A percentile compares a stretch with the other conserved stretches of the same genome.
Evolutionary conservation across 2,329 filamentous ascomycete genomes (phyloP).

Genomic region (Fusarium acutatum): DNA sequence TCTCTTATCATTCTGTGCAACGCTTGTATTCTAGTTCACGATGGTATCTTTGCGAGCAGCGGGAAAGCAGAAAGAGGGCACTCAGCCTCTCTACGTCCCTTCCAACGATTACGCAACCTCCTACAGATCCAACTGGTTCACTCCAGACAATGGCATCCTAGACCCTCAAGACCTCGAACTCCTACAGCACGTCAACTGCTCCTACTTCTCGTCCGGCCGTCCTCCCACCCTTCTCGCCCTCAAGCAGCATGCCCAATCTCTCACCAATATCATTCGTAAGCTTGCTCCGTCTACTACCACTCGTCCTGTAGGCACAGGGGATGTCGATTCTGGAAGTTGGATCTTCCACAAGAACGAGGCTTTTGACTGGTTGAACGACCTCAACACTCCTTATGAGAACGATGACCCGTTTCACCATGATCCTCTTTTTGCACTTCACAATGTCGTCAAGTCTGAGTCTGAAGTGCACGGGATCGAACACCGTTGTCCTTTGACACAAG

Average conservation of each 20-base stretch:
- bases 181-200: constrained; percentile 61
- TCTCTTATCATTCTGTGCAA: neutral
- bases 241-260: constrained; percentile 68
- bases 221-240: constrained; percentile 65
- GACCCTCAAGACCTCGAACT: constrained; percentile 33
- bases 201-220: constrained; percentile 63
- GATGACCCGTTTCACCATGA: constrained; percentile 57
- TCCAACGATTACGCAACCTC: constrained; percentile 41
- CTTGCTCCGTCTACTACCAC: constrained; percentile 52
- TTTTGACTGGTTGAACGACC: constrained; percentile 66
- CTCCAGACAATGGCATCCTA: constrained; percentile 36
- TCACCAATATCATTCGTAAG: constrained; percentile 60
- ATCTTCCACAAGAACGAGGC: constrained; percentile 55
- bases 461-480: constrained; percentile 53
- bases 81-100: constrained; percentile 27
- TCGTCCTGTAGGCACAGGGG: constrained; percentile 23
- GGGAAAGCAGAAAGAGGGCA: constrained; percentile 1
- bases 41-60: neutral
- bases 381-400: constrained; percentile 58
- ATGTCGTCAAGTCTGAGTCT: constrained; percentile 54
- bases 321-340: constrained; percentile 41
- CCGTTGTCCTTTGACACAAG: constrained; percentile 56
- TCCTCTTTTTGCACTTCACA: constrained; percentile 57
- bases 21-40: neutral
- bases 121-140: constrained; percentile 38